These are phyloP conservation scores for Epichloe sp. DNA, from an alignment of 2,329 filamentous ascomycete genomes.

Conservation along the genomic window DNA sequence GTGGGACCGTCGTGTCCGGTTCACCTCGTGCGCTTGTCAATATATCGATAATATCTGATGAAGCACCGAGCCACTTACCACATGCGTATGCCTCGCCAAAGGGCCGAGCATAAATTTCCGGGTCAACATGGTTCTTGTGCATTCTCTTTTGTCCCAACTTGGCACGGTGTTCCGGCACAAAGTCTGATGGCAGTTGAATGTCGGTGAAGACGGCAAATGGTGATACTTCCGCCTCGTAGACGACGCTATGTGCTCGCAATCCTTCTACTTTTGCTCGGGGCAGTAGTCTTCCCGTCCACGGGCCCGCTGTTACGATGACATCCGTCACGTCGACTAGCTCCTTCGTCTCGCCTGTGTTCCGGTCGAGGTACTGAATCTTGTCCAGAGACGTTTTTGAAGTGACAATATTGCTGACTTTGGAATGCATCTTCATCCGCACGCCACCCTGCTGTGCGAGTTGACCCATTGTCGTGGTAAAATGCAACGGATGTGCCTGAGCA, in stretches of 20 bases:
- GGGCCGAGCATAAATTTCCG: conserved; percentile 87
- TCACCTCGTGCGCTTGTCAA: conserved; percentile 36
- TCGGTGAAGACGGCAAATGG: conserved; percentile 78
- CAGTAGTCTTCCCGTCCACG: conserved; percentile 49
- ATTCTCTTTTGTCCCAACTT: conserved; percentile 35
- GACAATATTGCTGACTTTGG: conserved; percentile 54
- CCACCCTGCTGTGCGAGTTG: conserved; percentile 58
- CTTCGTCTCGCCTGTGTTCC: conserved; percentile 22
- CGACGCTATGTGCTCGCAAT: conserved; percentile 51
- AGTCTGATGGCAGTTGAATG: conserved; percentile 58
- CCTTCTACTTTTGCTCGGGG: conserved; percentile 45
- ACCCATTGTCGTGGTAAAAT: conserved; percentile 80
- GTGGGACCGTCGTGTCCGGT: conserved; percentile 59
- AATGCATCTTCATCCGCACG: conserved; percentile 52
- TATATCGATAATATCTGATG: no score
- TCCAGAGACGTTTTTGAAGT: conserved; percentile 38
- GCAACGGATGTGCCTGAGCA: conserved; percentile 84
- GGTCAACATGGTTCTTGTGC: conserved; percentile 55
- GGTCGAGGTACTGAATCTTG: conserved; percentile 47
- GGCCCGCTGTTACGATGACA: conserved; percentile 42
- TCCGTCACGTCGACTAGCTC: conserved; percentile 36
- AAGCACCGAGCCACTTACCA: conserved; percentile 33
- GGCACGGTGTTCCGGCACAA: conserved; percentile 37
- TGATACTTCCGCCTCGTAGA: conserved; percentile 50
- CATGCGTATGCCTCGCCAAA: conserved; percentile 88